Percentiles rank a stretch among this genome's conserved stretches.
Conservation (phyloP, 257 asterid species). For the Hygrophila difformis region DNA sequence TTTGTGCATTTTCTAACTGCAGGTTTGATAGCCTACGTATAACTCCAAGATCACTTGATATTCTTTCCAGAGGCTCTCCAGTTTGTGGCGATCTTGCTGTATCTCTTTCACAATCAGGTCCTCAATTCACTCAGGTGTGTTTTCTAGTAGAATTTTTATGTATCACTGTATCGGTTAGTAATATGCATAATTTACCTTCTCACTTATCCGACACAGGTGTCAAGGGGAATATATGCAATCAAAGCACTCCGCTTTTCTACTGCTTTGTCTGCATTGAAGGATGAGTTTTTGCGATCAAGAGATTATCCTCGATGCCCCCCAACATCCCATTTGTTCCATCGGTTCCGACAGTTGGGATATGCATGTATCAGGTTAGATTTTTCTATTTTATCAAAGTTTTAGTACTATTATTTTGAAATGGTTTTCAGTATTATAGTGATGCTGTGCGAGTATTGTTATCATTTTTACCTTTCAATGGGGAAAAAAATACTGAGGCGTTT, state of each 20-base stretch:
- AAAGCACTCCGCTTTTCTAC: constrained; percentile 97
- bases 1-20: constrained; percentile 22
- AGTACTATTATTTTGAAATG: constrained; percentile 16
- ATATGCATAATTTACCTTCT: constrained; percentile 16
- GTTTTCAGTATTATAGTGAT: constrained; percentile 12
- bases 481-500: not conserved
- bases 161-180: constrained; percentile 9
- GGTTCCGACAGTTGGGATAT: constrained; percentile 97
- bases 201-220: constrained; percentile 44
- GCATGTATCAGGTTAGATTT: constrained; percentile 75
- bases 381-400: constrained; percentile 10
- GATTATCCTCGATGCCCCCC: constrained; percentile 99
- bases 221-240: constrained; percentile 88
- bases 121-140: constrained; percentile 93
- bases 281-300: constrained; percentile 91
- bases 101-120: constrained; percentile 92
- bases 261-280: constrained; percentile 89
- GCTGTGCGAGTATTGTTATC: not conserved
- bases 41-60: constrained; percentile 96
- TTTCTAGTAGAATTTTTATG: constrained; percentile 7
- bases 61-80: constrained; percentile 95
- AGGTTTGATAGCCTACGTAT: constrained; percentile 98
- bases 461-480: constrained; percentile 4
- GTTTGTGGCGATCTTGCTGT: constrained; percentile 99
- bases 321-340: constrained; percentile 92